A percentile compares a stretch with the other conserved stretches of the same genome.
These are phyloP conservation scores for Penicillium sp. DNA, from an alignment of 2,329 filamentous ascomycete species.

Conservation along the genomic window DNA sequence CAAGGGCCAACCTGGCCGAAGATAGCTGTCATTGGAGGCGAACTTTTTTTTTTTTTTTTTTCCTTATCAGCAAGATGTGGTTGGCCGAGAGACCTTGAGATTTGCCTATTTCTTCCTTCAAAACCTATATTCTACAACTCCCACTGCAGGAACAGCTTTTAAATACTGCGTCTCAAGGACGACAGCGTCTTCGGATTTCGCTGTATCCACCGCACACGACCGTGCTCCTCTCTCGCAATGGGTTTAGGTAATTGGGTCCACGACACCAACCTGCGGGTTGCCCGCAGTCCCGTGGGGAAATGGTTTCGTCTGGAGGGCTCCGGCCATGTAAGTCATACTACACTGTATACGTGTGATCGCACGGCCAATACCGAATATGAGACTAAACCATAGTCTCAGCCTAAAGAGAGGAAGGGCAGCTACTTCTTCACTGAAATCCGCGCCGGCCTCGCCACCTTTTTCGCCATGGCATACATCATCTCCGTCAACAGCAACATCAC, in stretches of 20 bases:
- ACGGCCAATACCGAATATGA: slow-evolving; percentile 5
- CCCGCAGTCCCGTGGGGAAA: slow-evolving; percentile 56
- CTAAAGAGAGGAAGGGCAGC: slow-evolving; percentile 62
- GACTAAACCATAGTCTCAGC: slow-evolving; percentile 37
- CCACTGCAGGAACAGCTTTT: slow-evolving; percentile 5
- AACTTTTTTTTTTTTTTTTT: slow-evolving; percentile 7
- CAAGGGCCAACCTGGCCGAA: slow-evolving; percentile 12
- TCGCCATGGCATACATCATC: slow-evolving; percentile 76
- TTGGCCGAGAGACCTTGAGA: slow-evolving; percentile 8
- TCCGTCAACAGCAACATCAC: slow-evolving; percentile 60
- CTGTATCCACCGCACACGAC: not conserved
- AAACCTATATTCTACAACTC: not conserved
- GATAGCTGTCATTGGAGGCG: slow-evolving; percentile 4
- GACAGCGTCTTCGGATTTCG: slow-evolving; percentile 3
- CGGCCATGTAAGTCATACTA: slow-evolving; percentile 57
- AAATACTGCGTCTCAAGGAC: slow-evolving; percentile 10
- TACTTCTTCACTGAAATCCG: slow-evolving; percentile 76
- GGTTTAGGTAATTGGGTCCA: slow-evolving; percentile 15
- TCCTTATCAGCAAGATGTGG: slow-evolving; percentile 16
- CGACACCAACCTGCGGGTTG: slow-evolving; percentile 42
- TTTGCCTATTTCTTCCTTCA: slow-evolving; percentile 6
- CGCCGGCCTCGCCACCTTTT: slow-evolving; percentile 70
- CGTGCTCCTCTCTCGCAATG: slow-evolving; percentile 10
- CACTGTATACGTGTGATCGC: not conserved
- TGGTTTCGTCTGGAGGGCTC: slow-evolving; percentile 75